phyloP scores from a whole-genome alignment of 441 rosid genomes.

The Gossypium laxum region DNA sequence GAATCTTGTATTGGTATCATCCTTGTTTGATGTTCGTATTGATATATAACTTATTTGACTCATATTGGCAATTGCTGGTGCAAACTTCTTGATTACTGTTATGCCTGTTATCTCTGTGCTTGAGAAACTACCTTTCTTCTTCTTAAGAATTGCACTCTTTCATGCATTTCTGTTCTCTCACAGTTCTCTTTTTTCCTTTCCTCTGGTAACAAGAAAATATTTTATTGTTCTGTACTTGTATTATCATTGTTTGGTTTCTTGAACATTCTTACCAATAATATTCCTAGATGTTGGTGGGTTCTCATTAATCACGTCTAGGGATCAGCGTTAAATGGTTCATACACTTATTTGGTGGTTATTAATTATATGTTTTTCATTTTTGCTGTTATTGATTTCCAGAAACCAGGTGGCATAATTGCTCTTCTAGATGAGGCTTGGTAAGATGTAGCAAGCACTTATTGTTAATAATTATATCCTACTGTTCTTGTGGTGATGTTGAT shows the following conservation, averaged over 20 bases:
- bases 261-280: background rate
- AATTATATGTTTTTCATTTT: constrained; percentile 1
- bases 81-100: background rate
- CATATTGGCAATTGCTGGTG: background rate
- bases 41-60: background rate
- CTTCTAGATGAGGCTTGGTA: constrained; percentile 99
- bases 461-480: constrained; percentile 12
- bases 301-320: background rate
- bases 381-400: constrained; percentile 43
- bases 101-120: background rate
- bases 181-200: background rate
- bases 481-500: constrained; percentile 19
- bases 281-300: background rate
- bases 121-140: background rate
- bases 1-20: background rate
- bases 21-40: background rate
- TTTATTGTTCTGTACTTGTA: background rate
- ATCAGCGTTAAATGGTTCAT: background rate
- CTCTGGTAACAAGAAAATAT: background rate
- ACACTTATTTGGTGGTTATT: background rate
- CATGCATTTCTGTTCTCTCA: background rate
- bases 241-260: background rate
- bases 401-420: constrained; percentile 98
- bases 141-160: background rate
- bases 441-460: constrained; percentile 22